phyloP scores from a whole-genome alignment of 768 basidiomycete species.

The Phanerochaete sordida region DNA sequence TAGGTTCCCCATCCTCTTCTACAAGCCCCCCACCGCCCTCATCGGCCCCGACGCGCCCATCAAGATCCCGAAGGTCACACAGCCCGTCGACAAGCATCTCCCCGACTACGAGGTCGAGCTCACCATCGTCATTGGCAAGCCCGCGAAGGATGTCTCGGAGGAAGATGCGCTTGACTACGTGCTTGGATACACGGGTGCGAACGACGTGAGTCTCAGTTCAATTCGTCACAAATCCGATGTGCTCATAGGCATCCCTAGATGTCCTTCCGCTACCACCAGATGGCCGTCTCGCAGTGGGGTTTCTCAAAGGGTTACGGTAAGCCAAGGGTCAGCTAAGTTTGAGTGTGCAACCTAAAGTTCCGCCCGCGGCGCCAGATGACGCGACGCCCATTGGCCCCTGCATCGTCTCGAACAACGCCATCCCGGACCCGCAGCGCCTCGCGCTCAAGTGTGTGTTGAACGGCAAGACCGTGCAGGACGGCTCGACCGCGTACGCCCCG shows the following conservation, averaged over 20 bases:
- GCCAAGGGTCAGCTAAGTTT: conserved; percentile 9
- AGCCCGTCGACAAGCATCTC: conserved; percentile 65
- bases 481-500: conserved; percentile 65
- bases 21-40: conserved; percentile 69
- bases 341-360: not conserved
- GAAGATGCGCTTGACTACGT: conserved; percentile 83
- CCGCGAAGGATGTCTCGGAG: conserved; percentile 76
- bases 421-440: conserved; percentile 65
- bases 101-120: conserved; percentile 85
- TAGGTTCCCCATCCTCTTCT: conserved; percentile 74
- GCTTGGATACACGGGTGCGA: conserved; percentile 76
- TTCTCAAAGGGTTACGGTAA: conserved; percentile 86
- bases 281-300: conserved; percentile 80
- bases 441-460: conserved; percentile 65
- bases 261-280: conserved; percentile 81
- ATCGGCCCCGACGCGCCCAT: conserved; percentile 70
- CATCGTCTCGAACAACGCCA: conserved; percentile 60
- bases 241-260: conserved; percentile 37
- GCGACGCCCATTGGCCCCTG: conserved; percentile 80
- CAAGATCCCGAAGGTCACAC: conserved; percentile 60
- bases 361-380: conserved; percentile 49
- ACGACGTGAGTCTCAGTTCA: conserved; percentile 69
- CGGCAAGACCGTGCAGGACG: conserved; percentile 66
- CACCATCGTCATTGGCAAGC: conserved; percentile 78
- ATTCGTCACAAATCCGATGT: too few relatives aligned